A percentile compares a stretch with the other conserved stretches of the same genome.
These are phyloP conservation scores for Madurella fahalii DNA, from an alignment of 2,329 filamentous ascomycete species.

Conservation along the genomic window DNA sequence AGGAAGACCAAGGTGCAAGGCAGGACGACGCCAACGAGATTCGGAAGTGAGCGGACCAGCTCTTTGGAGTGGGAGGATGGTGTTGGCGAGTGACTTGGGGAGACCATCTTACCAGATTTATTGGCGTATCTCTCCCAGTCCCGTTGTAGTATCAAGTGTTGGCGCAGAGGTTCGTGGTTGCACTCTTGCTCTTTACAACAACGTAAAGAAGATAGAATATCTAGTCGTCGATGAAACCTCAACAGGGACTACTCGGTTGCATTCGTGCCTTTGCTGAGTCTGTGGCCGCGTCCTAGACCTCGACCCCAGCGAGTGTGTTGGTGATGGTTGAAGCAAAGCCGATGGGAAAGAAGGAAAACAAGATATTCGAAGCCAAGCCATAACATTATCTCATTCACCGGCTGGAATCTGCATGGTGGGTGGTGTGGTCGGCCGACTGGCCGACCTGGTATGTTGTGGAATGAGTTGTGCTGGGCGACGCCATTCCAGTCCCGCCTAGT, in stretches of 20 bases:
- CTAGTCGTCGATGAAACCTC: background rate
- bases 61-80: background rate
- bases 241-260: background rate
- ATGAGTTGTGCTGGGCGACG: conserved; percentile 29
- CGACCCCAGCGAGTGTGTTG: background rate
- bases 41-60: conserved; percentile 21
- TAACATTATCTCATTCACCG: background rate
- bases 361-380: conserved; percentile 4
- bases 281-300: background rate
- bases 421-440: background rate
- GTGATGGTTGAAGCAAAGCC: background rate
- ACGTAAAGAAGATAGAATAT: background rate
- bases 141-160: background rate
- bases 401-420: conserved; percentile 1
- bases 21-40: conserved; percentile 43
- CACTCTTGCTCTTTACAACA: background rate
- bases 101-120: background rate
- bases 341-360: background rate
- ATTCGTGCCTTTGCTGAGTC: background rate
- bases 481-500: conserved; percentile 16
- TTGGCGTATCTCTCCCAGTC: background rate
- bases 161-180: background rate
- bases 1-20: conserved; percentile 46
- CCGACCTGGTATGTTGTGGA: conserved; percentile 20
- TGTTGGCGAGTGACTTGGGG: background rate